A percentile compares a stretch with the other conserved stretches of the same genome.
Evolutionary conservation across 2,329 filamentous ascomycete species (phyloP).

Genomic region (Aureobasidium sp.): DNA sequence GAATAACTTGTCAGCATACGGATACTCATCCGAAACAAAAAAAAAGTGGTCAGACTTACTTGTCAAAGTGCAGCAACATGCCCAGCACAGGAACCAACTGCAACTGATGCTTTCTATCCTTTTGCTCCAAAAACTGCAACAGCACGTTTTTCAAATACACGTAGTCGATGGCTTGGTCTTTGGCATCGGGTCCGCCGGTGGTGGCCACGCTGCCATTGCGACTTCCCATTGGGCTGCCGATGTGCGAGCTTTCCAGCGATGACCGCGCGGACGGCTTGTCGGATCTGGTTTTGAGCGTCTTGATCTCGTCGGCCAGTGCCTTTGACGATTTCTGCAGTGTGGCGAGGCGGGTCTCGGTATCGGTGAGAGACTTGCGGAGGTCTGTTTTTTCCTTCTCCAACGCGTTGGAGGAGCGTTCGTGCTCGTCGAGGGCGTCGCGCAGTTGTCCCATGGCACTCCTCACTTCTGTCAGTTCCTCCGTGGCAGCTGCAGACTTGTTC

Average conservation of each 20-base stretch:
- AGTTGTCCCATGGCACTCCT: slow-evolving; percentile 70
- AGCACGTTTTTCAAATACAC: slow-evolving; percentile 75
- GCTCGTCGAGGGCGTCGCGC: slow-evolving; percentile 74
- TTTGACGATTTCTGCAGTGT: slow-evolving; percentile 66
- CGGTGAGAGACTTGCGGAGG: slow-evolving; percentile 67
- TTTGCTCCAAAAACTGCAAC: slow-evolving; percentile 74
- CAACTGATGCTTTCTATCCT: slow-evolving; percentile 66
- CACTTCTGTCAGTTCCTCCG: slow-evolving; percentile 68
- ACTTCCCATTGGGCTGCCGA: slow-evolving; percentile 42
- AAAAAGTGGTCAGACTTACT: slow-evolving; percentile 42
- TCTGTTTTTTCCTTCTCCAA: slow-evolving; percentile 76
- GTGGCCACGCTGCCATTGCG: slow-evolving; percentile 20
- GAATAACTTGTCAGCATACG: not conserved
- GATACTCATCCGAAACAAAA: slow-evolving; percentile 16
- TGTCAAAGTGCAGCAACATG: slow-evolving; percentile 69
- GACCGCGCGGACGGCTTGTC: slow-evolving; percentile 47
- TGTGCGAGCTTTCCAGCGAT: slow-evolving; percentile 49
- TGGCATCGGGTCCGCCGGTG: slow-evolving; percentile 17
- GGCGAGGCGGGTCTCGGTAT: slow-evolving; percentile 68
- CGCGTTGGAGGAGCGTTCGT: slow-evolving; percentile 76
- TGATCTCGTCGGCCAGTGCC: slow-evolving; percentile 53
- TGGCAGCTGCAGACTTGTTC: slow-evolving; percentile 58
- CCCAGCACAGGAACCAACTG: slow-evolving; percentile 73
- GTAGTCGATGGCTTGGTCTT: slow-evolving; percentile 38
- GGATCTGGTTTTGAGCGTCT: slow-evolving; percentile 38